phyloP scores from a whole-genome alignment of 768 basidiomycete species.

The Xanthoconium purpureum region DNA sequence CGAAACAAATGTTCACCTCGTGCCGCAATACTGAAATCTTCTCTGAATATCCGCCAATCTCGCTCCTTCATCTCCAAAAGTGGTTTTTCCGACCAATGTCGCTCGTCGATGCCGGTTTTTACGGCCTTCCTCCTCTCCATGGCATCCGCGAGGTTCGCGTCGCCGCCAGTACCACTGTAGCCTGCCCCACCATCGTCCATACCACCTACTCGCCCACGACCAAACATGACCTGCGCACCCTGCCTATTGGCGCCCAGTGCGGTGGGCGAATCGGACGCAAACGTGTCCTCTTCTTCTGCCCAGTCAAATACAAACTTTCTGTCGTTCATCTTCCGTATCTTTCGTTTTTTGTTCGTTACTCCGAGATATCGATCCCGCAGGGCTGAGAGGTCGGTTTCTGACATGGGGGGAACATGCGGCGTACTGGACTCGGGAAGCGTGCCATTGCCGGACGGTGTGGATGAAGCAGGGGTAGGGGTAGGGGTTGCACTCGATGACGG shows the following conservation, averaged over 20 bases:
- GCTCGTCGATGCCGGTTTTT: constrained; percentile 82
- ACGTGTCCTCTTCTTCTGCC: constrained; percentile 96
- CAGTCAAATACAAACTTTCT: constrained; percentile 99
- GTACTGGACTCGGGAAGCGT: constrained; percentile 38
- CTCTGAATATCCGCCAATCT: constrained; percentile 98
- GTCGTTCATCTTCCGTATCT: constrained; percentile 92
- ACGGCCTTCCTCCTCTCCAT: constrained; percentile 80
- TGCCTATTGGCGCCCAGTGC: constrained; percentile 70
- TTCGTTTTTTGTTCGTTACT: constrained; percentile 90
- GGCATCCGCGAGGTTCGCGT: constrained; percentile 68
- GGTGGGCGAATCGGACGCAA: constrained; percentile 70
- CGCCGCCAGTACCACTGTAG: constrained; percentile 35
- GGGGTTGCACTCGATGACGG: constrained; percentile 39
- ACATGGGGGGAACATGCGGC: constrained; percentile 61
- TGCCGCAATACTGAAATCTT: constrained; percentile 95
- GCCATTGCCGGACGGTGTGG: constrained; percentile 26
- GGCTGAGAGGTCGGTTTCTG: constrained; percentile 73
- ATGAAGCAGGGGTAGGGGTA: constrained; percentile 55
- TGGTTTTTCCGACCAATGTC: constrained; percentile 97
- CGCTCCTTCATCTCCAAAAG: constrained; percentile 91
- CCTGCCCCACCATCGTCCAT: constrained; percentile 73
- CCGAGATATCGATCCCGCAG: constrained; percentile 95
- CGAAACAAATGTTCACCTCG: constrained; percentile 52
- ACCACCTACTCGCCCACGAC: constrained; percentile 76
- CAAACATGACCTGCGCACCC: constrained; percentile 87